Evolutionary conservation across 2,329 filamentous ascomycete genomes (phyloP).

Genomic region (Mariannaea elegans): DNA sequence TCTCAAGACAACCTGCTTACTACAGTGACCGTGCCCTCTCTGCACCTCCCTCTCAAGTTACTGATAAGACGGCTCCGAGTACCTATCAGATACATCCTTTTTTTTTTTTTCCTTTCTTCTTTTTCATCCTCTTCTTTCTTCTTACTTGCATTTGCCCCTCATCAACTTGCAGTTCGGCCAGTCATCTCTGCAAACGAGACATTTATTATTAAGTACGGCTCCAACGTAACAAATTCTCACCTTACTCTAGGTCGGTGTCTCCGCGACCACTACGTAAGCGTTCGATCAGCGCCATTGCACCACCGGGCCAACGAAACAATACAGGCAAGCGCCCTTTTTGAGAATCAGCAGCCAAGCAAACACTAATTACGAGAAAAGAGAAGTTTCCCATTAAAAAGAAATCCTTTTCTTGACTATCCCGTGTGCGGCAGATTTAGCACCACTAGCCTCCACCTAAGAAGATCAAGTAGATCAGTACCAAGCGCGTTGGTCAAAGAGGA

Average conservation of each 20-base stretch:
- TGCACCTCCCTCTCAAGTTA: not conserved
- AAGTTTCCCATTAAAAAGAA: not conserved
- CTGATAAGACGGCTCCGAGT: not conserved
- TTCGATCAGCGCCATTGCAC: constrained; percentile 7
- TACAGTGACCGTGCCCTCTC: too few species aligned
- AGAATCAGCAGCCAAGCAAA: too few species aligned
- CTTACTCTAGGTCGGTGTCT: constrained; percentile 5
- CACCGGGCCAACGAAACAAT: too few species aligned
- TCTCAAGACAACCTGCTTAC: not conserved
- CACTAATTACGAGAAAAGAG: too few species aligned
- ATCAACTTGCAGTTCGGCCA: not conserved
- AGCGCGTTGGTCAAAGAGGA: not conserved
- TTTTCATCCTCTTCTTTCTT: not conserved
- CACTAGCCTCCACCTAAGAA: too few species aligned
- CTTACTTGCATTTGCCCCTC: not conserved
- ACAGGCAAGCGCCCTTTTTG: too few species aligned
- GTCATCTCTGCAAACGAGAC: not conserved
- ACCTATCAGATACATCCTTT: constrained; percentile 1
- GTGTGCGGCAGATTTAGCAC: too few species aligned
- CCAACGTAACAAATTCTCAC: not conserved
- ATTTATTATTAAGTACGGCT: not conserved
- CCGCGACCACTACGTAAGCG: not conserved
- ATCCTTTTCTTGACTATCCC: too few species aligned
- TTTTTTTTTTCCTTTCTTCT: not conserved
- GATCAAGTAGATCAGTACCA: not conserved